Conservation (phyloP, 192 early-diverging fungal species). For the Entophlyctis luteolus region DNA sequence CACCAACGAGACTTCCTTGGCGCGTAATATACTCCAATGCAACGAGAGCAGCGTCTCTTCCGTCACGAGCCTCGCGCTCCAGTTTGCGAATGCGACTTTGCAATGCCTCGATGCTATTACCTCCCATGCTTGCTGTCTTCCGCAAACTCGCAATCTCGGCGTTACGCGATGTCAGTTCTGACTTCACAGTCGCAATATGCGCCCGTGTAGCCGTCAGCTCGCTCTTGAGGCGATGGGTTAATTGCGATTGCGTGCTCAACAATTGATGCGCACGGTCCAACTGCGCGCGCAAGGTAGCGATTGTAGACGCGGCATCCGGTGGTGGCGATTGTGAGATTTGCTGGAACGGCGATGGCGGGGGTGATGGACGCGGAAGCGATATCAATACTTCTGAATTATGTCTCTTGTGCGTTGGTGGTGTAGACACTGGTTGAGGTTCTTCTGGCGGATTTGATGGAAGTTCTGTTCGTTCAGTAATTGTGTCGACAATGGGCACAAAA, state of each 20-base stretch:
- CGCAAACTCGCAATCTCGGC: constrained; percentile 25
- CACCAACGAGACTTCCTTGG: constrained; percentile 26
- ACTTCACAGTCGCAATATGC: constrained; percentile 33
- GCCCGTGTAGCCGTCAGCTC: constrained; percentile 37
- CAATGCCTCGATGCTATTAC: neutral
- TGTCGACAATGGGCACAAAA: too few relatives aligned
- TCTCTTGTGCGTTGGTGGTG: neutral
- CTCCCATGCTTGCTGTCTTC: neutral
- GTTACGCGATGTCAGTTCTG: constrained; percentile 40
- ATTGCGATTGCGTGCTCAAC: constrained; percentile 39
- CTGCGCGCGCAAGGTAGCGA: constrained; percentile 33
- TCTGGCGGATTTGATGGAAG: neutral
- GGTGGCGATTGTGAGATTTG: neutral
- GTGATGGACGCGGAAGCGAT: neutral
- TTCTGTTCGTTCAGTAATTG: neutral
- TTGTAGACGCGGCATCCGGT: constrained; percentile 16
- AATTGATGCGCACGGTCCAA: constrained; percentile 38
- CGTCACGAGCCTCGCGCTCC: constrained; percentile 11
- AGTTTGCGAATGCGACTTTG: neutral
- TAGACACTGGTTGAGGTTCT: neutral
- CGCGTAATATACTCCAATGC: constrained; percentile 39
- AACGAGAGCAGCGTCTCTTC: constrained; percentile 16
- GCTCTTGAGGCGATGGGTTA: constrained; percentile 39
- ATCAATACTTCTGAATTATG: too few relatives aligned
- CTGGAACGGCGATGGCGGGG: neutral